Evolutionary conservation across 1,139 yeast genomes (phyloP).

Genomic region (Schizosaccharomyces versatilis): DNA sequence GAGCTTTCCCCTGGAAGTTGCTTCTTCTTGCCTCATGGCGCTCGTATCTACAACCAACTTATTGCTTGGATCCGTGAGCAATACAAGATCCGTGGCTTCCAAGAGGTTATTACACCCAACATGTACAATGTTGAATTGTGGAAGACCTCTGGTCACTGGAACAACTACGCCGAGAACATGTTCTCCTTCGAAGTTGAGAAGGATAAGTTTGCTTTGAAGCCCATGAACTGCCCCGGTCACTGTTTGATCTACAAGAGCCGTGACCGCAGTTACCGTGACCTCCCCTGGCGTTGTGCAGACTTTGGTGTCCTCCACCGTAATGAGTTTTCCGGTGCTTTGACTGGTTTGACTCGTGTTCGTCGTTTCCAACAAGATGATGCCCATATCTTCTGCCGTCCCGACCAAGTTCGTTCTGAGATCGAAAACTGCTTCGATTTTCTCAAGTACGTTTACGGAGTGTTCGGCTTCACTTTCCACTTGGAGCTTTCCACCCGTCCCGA

Average conservation of each 20-base stretch:
- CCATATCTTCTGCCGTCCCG: slow-evolving; percentile 74
- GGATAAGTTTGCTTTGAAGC: slow-evolving; percentile 49
- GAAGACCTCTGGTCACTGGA: slow-evolving; percentile 94
- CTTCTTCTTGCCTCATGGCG: slow-evolving; percentile 79
- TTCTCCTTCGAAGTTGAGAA: slow-evolving; percentile 23
- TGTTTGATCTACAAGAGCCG: slow-evolving; percentile 65
- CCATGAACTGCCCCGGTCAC: slow-evolving; percentile 91
- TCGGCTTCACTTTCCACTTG: slow-evolving; percentile 55
- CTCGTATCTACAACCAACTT: slow-evolving; percentile 60
- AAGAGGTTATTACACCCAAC: slow-evolving; percentile 83
- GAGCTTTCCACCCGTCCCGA: slow-evolving; percentile 68
- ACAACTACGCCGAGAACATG: slow-evolving; percentile 85
- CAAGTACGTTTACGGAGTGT: slow-evolving; percentile 54
- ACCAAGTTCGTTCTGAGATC: slow-evolving; percentile 65
- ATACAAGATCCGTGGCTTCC: slow-evolving; percentile 63
- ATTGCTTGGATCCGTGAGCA: slow-evolving; percentile 65
- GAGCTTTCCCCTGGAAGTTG: slow-evolving; percentile 87
- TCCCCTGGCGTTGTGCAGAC: slow-evolving; percentile 78
- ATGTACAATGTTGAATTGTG: slow-evolving; percentile 67
- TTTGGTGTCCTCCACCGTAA: slow-evolving; percentile 87
- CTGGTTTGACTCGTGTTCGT: slow-evolving; percentile 85
- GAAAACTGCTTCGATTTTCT: slow-evolving; percentile 50
- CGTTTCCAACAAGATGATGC: slow-evolving; percentile 98
- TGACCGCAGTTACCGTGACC: slow-evolving; percentile 70
- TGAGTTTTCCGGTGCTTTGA: slow-evolving; percentile 82